Evolutionary conservation across 2,329 filamentous ascomycete species (phyloP).

Genomic region (Domatiomyces globalis): DNA sequence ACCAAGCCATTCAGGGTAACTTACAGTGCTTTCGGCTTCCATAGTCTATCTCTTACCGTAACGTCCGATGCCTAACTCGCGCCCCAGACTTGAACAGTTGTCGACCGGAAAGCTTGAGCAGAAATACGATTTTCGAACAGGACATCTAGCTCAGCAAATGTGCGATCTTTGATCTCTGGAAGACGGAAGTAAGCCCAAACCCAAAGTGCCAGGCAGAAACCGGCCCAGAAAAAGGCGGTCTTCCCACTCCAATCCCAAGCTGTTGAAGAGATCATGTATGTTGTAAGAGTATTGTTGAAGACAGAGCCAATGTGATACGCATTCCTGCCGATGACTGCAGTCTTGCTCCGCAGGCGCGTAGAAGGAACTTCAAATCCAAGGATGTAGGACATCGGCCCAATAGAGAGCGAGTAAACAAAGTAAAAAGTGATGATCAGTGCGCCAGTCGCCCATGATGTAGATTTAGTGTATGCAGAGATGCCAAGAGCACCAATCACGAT

Average conservation of each 20-base stretch:
- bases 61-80: too few relatives aligned
- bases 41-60: too few relatives aligned
- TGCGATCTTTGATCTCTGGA: constrained; percentile 13
- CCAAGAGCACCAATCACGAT: constrained; percentile 80
- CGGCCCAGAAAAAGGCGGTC: constrained; percentile 43
- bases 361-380: constrained; percentile 74
- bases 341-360: constrained; percentile 74
- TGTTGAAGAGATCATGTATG: constrained; percentile 80
- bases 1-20: too few relatives aligned
- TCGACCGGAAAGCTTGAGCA: constrained; percentile 65
- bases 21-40: too few relatives aligned
- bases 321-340: constrained; percentile 69
- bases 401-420: constrained; percentile 63
- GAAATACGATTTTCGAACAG: constrained; percentile 58
- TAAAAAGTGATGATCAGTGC: constrained; percentile 73
- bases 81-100: too few relatives aligned
- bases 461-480: constrained; percentile 45
- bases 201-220: constrained; percentile 20
- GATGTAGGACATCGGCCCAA: constrained; percentile 81
- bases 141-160: constrained; percentile 77
- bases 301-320: constrained; percentile 60
- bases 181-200: constrained; percentile 21
- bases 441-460: constrained; percentile 63
- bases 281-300: constrained; percentile 52
- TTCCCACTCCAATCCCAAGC: constrained; percentile 80